Conservation (phyloP, 495 filamentous ascomycete species). For the Clavariopsis aquatica region DNA sequence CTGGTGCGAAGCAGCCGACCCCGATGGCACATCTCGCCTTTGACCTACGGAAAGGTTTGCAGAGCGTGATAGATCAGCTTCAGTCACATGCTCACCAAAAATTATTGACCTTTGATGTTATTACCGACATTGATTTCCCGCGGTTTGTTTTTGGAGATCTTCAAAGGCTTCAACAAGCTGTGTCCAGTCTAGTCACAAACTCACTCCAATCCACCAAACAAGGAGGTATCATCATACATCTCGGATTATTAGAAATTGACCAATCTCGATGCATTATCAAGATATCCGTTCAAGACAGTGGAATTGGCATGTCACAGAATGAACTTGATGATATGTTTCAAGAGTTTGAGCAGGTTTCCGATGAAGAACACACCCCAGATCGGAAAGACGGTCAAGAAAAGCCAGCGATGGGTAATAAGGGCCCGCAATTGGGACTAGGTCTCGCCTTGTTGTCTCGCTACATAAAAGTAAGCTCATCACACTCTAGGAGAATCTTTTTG, state of each 20-base stretch:
- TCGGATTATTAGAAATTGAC: neutral
- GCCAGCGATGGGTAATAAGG: neutral
- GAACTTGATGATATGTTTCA: constrained; percentile 24
- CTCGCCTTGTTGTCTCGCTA: constrained; percentile 27
- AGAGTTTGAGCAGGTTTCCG: constrained; percentile 18
- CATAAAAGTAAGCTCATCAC: neutral
- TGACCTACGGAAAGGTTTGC: constrained; percentile 7
- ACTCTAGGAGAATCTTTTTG: neutral
- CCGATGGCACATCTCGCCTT: neutral
- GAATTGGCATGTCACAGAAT: constrained; percentile 19
- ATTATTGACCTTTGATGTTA: constrained; percentile 9
- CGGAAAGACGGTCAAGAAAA: neutral
- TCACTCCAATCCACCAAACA: constrained; percentile 12
- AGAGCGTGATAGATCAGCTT: constrained; percentile 7
- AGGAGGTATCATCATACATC: constrained; percentile 14
- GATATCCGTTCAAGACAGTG: constrained; percentile 13
- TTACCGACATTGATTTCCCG: constrained; percentile 10
- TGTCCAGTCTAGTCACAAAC: constrained; percentile 18
- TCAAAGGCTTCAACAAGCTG: constrained; percentile 18
- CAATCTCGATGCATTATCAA: constrained; percentile 11
- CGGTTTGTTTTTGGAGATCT: constrained; percentile 11
- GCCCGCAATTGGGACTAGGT: constrained; percentile 7
- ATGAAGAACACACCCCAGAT: neutral
- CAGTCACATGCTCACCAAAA: constrained; percentile 13
- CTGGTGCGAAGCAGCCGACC: neutral